Evolutionary conservation across 139 green algal species (phyloP).

Genomic region (Yamagishiella unicocca): DNA sequence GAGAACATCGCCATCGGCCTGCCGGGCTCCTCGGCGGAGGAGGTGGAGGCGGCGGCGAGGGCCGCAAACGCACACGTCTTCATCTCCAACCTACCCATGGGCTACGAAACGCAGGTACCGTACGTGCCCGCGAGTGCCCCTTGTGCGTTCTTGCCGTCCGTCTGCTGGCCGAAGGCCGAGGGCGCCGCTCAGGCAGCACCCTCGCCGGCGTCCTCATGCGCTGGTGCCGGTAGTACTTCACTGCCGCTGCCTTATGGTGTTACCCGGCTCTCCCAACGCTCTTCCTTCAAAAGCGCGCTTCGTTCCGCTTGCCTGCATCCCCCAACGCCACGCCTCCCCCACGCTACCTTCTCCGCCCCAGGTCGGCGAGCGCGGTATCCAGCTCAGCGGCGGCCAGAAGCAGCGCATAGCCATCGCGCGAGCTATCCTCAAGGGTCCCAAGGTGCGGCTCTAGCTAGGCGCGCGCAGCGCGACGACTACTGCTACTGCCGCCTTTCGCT

Average conservation of each 20-base stretch:
- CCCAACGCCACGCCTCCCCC: background rate
- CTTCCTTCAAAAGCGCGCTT: no score
- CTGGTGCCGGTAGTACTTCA: no score
- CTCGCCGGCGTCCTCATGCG: no score
- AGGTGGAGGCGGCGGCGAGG: slow-evolving; percentile 79
- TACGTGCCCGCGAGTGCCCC: no score
- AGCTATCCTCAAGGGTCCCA: slow-evolving; percentile 88
- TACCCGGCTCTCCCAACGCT: no score
- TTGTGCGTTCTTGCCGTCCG: no score
- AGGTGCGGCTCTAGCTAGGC: no score
- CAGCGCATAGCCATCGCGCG: slow-evolving; percentile 96
- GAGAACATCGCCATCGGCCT: slow-evolving; percentile 90
- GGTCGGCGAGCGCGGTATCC: slow-evolving; percentile 73
- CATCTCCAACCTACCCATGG: slow-evolving; percentile 69
- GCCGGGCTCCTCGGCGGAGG: slow-evolving; percentile 55
- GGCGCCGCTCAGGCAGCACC: no score
- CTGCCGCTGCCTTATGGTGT: no score
- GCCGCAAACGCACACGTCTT: slow-evolving; percentile 88
- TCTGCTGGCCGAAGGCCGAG: no score
- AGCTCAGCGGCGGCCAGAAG: slow-evolving; percentile 84
- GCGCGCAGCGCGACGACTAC: no score
- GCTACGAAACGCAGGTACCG: slow-evolving; percentile 70
- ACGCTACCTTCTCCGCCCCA: slow-evolving; percentile 2
- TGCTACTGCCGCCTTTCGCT: no score
- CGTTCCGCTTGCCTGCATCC: background rate